phyloP scores from a whole-genome alignment of 129 eudicot species.

The Lactuca sativa region DNA sequence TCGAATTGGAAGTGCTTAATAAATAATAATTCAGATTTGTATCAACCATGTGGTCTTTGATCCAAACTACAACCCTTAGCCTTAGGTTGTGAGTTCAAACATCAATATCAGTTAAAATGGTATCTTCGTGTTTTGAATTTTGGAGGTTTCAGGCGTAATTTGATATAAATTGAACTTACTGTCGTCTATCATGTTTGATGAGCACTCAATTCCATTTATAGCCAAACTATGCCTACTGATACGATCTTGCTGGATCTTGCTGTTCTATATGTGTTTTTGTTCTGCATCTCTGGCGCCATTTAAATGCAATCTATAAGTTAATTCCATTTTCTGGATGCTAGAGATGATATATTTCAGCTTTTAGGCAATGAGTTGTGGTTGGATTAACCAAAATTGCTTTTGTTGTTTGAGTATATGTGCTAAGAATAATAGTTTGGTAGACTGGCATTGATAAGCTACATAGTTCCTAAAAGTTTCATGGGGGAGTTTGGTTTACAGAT shows the following conservation, averaged over 20 bases:
- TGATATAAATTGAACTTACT: constrained; percentile 8
- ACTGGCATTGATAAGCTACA: neutral
- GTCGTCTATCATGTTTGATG: neutral
- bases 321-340: neutral
- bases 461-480: too few relatives aligned
- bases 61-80: neutral
- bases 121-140: constrained; percentile 14
- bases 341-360: constrained; percentile 9
- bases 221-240: neutral
- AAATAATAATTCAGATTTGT: neutral
- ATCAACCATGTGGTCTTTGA: neutral
- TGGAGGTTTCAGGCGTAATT: constrained; percentile 7
- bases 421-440: neutral
- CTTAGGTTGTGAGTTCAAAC: neutral
- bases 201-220: neutral
- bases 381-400: neutral
- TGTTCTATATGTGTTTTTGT: constrained; percentile 2
- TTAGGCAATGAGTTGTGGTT: constrained; percentile 1
- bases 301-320: neutral
- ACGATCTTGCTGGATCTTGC: neutral
- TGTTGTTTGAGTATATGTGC: neutral
- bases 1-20: constrained; percentile 8
- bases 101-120: neutral
- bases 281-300: neutral
- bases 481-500: neutral